Percentiles rank a stretch among this genome's conserved stretches.
These are phyloP conservation scores for Diaporthe capsici DNA, from an alignment of 2,329 filamentous ascomycete species.

Conservation along the genomic window DNA sequence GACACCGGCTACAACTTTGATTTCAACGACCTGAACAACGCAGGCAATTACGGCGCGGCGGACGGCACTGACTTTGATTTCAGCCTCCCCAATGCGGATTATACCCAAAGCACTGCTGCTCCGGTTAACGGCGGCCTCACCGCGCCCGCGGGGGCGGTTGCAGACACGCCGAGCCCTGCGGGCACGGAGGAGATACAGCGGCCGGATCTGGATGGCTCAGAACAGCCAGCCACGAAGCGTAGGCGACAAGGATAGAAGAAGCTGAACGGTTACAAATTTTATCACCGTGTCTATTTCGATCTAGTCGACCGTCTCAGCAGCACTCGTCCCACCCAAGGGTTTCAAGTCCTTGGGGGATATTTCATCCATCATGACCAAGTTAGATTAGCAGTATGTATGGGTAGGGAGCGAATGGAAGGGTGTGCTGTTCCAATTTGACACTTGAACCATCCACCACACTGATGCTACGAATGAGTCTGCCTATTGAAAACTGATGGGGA, in stretches of 20 bases:
- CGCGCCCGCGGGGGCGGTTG: slow-evolving; percentile 42
- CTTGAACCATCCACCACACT: background rate
- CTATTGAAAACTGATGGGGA: too few species aligned
- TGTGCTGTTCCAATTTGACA: background rate
- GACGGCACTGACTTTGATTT: slow-evolving; percentile 43
- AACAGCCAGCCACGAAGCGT: slow-evolving; percentile 50
- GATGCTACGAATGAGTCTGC: background rate
- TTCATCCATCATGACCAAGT: background rate
- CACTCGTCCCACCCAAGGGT: background rate
- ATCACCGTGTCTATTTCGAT: background rate
- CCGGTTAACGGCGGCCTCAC: slow-evolving; percentile 37
- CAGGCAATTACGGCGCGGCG: slow-evolving; percentile 46
- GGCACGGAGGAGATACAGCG: slow-evolving; percentile 66
- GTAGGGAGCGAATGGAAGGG: slow-evolving; percentile 19
- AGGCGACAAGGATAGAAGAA: slow-evolving; percentile 48
- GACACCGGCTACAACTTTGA: slow-evolving; percentile 44
- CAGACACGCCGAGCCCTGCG: slow-evolving; percentile 61
- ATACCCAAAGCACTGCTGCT: background rate
- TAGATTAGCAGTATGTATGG: background rate
- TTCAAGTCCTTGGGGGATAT: background rate
- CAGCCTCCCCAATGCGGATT: slow-evolving; percentile 24
- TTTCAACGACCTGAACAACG: slow-evolving; percentile 43
- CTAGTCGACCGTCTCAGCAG: too few species aligned
- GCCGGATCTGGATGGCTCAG: slow-evolving; percentile 54
- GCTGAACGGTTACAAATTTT: background rate